Evolutionary conservation across 129 eudicot species (phyloP), one percentile per base, ranked within the genome.

Genomic region (Escallonia rubra): DNA sequence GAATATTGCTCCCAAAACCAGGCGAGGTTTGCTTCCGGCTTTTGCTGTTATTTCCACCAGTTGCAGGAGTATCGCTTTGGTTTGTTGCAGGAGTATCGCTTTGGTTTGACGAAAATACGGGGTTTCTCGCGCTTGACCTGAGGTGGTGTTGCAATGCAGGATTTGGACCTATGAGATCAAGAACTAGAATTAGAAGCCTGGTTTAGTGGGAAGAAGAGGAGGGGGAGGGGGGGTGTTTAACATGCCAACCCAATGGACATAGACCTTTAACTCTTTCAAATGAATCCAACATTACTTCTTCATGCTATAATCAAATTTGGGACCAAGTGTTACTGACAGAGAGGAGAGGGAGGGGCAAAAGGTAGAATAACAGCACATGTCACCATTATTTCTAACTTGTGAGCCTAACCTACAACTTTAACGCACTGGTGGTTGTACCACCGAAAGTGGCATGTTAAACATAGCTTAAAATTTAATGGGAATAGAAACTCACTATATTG

Each of bases 1-100:
- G 97, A 63, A 90, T 90, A 56, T 90, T 90, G 76, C 89, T 81
- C 55, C 97, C 97, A 57, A 82, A 84, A 14, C 71, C 65, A 39
- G 86, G 67, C 4, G 41, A 7, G 7, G 59, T 74, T 57, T 16
- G 80, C 64, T 44, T 75, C 54, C 72, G 61, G 41, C 74, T 77
- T 52, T 61, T 71, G 61, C 72, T 76, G 69, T 41, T 76, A 65
- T 50, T 87, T 75, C 67, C 66, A 54, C 48, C 16, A 14, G 54
- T 58, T 54, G 76, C 49, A 34, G 86, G 57, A n/a, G 78, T 66
- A 57, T 14, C 63, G 52, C 66, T 60, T 72, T 67, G 79, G 67
- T 70, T 79, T 67, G 85, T 44, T 41, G 66, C 46, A 8, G 66
- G 48, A n/a, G 67, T 77, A 7, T 23, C 34, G 34, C 34, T 23